A percentile compares a stretch with the other conserved stretches of the same genome.
Conservation (phyloP, 1,284 basidiomycete species). For the Cryptococcus maquisensis region DNA sequence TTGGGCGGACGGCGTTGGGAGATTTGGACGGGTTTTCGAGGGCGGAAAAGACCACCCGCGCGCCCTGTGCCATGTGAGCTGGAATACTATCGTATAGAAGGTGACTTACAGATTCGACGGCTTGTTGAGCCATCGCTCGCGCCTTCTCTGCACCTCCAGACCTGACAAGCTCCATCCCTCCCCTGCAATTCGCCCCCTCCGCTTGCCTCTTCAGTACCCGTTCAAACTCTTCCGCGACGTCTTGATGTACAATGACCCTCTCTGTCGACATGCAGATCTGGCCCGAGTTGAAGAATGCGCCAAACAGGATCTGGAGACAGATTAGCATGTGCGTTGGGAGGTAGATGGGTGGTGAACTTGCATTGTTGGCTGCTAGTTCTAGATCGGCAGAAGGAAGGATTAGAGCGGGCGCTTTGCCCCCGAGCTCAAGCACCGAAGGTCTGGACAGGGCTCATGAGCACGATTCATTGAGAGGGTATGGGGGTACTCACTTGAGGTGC, state of each 20-base stretch:
- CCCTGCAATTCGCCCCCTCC: slow-evolving; percentile 4
- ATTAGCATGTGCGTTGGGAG: too few relatives aligned
- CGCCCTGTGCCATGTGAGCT: slow-evolving; percentile 10
- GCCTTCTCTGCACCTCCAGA: slow-evolving; percentile 19
- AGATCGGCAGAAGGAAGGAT: slow-evolving; percentile 62
- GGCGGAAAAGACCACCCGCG: slow-evolving; percentile 11
- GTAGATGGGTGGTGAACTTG: slow-evolving; percentile 4
- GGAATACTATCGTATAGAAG: not conserved
- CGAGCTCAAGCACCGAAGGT: slow-evolving; percentile 49
- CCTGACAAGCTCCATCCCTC: slow-evolving; percentile 26
- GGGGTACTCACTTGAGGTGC: slow-evolving; percentile 45
- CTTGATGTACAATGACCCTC: slow-evolving; percentile 57
- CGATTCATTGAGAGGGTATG: not conserved
- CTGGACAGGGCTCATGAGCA: slow-evolving; percentile 11
- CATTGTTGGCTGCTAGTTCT: slow-evolving; percentile 54
- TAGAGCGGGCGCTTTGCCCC: slow-evolving; percentile 52
- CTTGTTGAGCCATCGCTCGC: slow-evolving; percentile 24
- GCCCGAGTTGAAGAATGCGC: slow-evolving; percentile 60
- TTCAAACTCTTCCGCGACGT: slow-evolving; percentile 43
- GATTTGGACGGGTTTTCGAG: slow-evolving; percentile 1
- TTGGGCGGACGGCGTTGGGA: slow-evolving; percentile 15
- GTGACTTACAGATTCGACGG: slow-evolving; percentile 22
- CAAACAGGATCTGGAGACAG: slow-evolving; percentile 53
- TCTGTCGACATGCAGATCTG: slow-evolving; percentile 70
- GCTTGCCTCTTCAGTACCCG: slow-evolving; percentile 9